Base-by-base conservation (phyloP, 192 early-diverging fungal species). In the Podila epicladia region DNA sequence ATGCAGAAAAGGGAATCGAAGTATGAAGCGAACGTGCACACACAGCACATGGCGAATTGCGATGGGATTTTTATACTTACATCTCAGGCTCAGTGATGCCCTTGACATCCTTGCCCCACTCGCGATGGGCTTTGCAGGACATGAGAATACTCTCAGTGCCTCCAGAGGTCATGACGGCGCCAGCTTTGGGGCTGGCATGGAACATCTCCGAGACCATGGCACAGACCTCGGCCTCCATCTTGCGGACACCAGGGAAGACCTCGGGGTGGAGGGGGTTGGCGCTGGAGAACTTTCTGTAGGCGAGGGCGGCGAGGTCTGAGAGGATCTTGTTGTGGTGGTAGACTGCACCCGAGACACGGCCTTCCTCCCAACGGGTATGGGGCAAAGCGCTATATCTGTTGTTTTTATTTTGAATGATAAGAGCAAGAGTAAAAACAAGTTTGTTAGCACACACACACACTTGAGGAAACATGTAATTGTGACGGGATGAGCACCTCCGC, bases 111-210 rank as follows among this genome's bases (percentile, higher is more conserved):
- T 87, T 87, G 35, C 92, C 96, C 93, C 91, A 93, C 55, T 97
- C 96, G 24, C 96, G 90, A 84, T 99, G 95, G 0, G 97, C 89
- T 72, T 97, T 97, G 77, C 96, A 94, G 6, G 95, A 93, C 96
- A 99, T 97, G 38, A 98, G 84, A 50, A 99, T 92, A 71, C 91
- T 93, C 80, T 99, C 97, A 22, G 96, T 96, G 29, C 97, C 97
- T 35, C 97, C 97, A 31, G 93, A 94, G 17, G 97, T 99, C 73
- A 97, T 93, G 35, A 90, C 92, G 24, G 96, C 97, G 75, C 94
- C 93, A 61, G 91, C 93, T 13, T 86, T 86, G 9, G 67, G 68
- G 0, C 88, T 88, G 37, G 89, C 96, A 72, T 97, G 91, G 89
- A 95, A 97, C 82, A 99, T 93, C 33, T 85, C 64, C 22, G 95